These are phyloP conservation scores for Coniella lustricola DNA, from an alignment of 2,329 filamentous ascomycete genomes.

Conservation along the genomic window DNA sequence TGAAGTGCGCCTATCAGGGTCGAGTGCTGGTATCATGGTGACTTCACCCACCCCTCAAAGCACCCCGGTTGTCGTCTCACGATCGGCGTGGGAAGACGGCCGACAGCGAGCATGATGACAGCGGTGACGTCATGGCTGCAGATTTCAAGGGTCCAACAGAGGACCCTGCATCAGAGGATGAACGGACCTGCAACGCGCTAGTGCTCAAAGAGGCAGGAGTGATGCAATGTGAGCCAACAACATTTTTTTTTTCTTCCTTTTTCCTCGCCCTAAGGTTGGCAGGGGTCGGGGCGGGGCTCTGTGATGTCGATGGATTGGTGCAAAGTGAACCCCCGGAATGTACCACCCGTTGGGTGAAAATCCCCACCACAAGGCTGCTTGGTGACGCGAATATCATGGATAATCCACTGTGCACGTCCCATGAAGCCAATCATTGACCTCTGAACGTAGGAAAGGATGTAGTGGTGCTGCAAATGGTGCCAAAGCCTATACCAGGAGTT, in stretches of 20 bases:
- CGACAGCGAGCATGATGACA: conserved; percentile 2
- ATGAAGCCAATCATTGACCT: background rate
- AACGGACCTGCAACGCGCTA: conserved; percentile 3
- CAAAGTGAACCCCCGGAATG: too few species aligned
- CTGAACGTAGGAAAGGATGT: too few species aligned
- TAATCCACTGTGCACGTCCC: background rate
- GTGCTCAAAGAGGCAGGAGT: background rate
- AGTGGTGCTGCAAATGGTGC: background rate
- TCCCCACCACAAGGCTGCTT: too few species aligned
- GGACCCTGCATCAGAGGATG: conserved; percentile 7
- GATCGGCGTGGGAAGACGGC: conserved; percentile 8
- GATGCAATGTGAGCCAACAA: background rate
- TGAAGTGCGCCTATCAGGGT: background rate
- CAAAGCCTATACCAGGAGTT: background rate
- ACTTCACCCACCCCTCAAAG: conserved; percentile 3
- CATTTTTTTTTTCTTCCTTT: background rate
- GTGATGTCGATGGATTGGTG: background rate
- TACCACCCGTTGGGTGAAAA: too few species aligned
- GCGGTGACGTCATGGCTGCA: conserved; percentile 6
- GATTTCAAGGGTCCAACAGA: conserved; percentile 7
- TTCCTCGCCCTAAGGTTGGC: background rate
- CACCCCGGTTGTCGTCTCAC: background rate
- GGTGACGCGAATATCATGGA: background rate
- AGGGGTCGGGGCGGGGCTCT: background rate
- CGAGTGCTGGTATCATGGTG: conserved; percentile 1